phyloP scores from a whole-genome alignment of 495 filamentous ascomycete species.

The Jackrogersella minutella region DNA sequence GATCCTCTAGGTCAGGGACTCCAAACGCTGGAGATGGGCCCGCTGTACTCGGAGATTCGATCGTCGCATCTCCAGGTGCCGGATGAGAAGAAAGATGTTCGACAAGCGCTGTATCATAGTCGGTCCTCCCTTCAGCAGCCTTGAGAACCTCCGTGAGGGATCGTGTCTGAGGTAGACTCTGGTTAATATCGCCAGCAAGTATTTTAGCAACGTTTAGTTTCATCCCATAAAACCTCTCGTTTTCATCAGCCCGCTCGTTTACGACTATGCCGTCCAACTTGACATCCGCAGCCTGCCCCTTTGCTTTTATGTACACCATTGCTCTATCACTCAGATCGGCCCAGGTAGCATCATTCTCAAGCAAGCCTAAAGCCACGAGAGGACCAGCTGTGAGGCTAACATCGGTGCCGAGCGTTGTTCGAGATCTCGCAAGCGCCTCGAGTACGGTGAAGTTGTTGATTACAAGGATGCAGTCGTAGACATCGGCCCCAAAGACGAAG shows the following conservation, averaged over 20 bases:
- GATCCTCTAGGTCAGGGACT: constrained; percentile 77
- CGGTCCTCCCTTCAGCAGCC: constrained; percentile 79
- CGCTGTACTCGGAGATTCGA: constrained; percentile 57
- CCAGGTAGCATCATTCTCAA: constrained; percentile 77
- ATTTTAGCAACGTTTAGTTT: constrained; percentile 80
- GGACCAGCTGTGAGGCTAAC: constrained; percentile 80
- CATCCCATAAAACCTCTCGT: constrained; percentile 84
- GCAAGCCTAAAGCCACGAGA: constrained; percentile 73
- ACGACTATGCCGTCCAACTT: constrained; percentile 85
- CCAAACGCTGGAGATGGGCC: constrained; percentile 65
- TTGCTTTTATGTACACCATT: constrained; percentile 87
- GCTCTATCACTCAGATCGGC: constrained; percentile 68
- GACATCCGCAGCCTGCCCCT: constrained; percentile 83
- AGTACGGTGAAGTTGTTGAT: constrained; percentile 85
- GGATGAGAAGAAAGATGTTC: constrained; percentile 61
- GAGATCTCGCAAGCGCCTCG: constrained; percentile 79
- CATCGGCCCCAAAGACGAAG: constrained; percentile 90
- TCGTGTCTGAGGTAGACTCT: constrained; percentile 69
- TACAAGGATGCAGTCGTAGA: constrained; percentile 91
- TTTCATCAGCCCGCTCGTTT: constrained; percentile 86
- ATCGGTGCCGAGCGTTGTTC: constrained; percentile 80
- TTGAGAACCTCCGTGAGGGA: constrained; percentile 81
- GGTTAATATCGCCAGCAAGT: constrained; percentile 76
- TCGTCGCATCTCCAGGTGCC: constrained; percentile 75
- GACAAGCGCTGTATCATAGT: constrained; percentile 69